These are phyloP conservation scores for Pichia deserticola DNA, from an alignment of 805 yeast species.

Conservation along the genomic window DNA sequence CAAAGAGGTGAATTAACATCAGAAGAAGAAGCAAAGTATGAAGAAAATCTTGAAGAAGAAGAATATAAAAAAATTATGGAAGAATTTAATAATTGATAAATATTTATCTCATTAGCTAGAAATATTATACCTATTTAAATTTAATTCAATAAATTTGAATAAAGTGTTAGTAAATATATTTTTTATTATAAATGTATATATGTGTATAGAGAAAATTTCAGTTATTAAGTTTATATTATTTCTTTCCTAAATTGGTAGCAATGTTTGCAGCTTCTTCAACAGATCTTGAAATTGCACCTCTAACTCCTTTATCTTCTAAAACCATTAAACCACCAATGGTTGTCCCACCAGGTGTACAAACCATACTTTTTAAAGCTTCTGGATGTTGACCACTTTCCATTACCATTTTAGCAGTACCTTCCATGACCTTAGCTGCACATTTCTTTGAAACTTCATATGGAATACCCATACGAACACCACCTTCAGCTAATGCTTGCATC, in stretches of 20 bases:
- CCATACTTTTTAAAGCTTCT: conserved; percentile 74
- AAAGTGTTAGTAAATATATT: too few species aligned
- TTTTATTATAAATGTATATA: too few species aligned
- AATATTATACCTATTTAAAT: too few species aligned
- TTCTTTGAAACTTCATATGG: conserved; percentile 76
- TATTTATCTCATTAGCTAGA: too few species aligned
- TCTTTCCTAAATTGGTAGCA: conserved; percentile 53
- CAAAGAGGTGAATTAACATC: conserved; percentile 22
- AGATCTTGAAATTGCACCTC: conserved; percentile 81
- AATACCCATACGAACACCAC: conserved; percentile 91
- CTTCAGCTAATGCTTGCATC: conserved; percentile 89
- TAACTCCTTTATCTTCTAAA: conserved; percentile 86
- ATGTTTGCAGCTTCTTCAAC: conserved; percentile 88
- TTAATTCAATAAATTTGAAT: too few species aligned
- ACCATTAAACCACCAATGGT: conserved; percentile 91
- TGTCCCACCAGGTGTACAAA: conserved; percentile 97
- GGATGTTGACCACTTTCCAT: conserved; percentile 80
- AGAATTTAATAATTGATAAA: conserved; percentile 18
- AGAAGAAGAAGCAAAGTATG: conserved; percentile 17
- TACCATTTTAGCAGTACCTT: conserved; percentile 90
- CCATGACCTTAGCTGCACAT: conserved; percentile 89
- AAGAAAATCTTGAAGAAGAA: conserved; percentile 19
- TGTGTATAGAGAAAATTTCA: too few species aligned
- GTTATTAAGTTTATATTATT: conserved; percentile 17
- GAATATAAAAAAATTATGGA: conserved; percentile 27